Conservation (phyloP, 495 filamentous ascomycete genomes). For the Penicillium pancosmium region DNA sequence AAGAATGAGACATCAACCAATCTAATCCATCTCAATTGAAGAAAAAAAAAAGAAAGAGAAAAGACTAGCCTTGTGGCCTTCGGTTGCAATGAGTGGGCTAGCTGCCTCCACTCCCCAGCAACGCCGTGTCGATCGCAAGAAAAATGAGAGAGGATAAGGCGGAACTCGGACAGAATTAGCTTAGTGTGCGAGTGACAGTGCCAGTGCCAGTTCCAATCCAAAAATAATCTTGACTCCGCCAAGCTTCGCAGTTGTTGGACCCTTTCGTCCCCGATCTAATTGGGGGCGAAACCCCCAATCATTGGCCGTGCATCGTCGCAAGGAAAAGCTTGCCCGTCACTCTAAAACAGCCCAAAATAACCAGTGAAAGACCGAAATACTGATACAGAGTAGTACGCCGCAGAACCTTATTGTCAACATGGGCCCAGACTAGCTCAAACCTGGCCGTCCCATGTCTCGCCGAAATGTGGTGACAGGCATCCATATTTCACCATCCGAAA, state of each 20-base stretch:
- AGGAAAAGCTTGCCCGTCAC: constrained; percentile 4
- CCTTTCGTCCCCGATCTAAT: not conserved
- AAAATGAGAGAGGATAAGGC: too few relatives aligned
- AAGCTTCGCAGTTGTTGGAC: not conserved
- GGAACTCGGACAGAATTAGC: too few relatives aligned
- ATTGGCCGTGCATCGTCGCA: not conserved
- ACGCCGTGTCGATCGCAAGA: not conserved
- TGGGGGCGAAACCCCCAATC: not conserved
- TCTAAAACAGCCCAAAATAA: not conserved
- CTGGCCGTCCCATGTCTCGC: constrained; percentile 2
- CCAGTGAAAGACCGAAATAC: not conserved
- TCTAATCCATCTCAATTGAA: not conserved
- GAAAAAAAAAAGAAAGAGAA: not conserved
- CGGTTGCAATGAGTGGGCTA: not conserved
- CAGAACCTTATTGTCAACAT: not conserved
- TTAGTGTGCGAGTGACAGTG: not conserved
- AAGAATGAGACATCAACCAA: not conserved
- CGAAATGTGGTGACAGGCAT: constrained; percentile 14
- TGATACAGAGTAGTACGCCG: not conserved
- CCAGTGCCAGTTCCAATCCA: not conserved
- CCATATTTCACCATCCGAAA: constrained; percentile 11
- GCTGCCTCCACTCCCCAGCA: not conserved
- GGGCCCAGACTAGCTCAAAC: not conserved
- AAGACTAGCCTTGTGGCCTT: not conserved
- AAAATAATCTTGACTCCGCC: not conserved